Evolutionary conservation across 2,329 filamentous ascomycete genomes (phyloP), one percentile per base, ranked within the genome.

Genomic region (Talaromyces piceae): DNA sequence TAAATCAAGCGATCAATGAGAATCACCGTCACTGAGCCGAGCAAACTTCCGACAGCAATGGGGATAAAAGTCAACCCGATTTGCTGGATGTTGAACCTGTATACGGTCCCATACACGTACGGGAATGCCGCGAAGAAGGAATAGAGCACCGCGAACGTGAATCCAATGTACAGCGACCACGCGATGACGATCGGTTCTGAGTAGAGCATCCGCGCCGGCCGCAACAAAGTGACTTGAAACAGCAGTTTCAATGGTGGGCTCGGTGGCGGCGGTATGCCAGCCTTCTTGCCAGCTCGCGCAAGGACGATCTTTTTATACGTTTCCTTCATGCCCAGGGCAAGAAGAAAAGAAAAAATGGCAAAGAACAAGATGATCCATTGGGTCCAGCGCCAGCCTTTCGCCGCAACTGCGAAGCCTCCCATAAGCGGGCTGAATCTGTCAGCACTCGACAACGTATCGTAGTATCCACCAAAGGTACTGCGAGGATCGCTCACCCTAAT

Each of bases 251-350:
- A 30, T n/a, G n/a, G n/a, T n/a, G n/a, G n/a, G n/a, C n/a, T n/a
- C n/a, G n/a, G n/a, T n/a, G n/a, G n/a, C 27, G 39, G 39, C 18
- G 31, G 18, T 20, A 5, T 18, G 20, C 16, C 39, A 3, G 39
- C 41, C 8, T 45, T 27, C 26, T 45, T 47, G 84, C 72, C 83
- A 86, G 48, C 66, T 84, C 86, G 47, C 66, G 61, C 53, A 83
- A 87, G 73, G 59, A 88, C 83, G 31, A 81, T 75, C 8, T 84
- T 84, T 39, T 84, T 82, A 61, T 87, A 87, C 0, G 84, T 86
- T 71, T 88, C 84, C 62, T 80, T 71, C 52, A 45, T 45, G 4
- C 54, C 54, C 12, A 87, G 73, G 67, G 84, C 82, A 57, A 86
- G 56, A 1, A 84, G 53, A 61, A 84, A 79, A 46, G 84, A 69